phyloP scores from a whole-genome alignment of 2,329 filamentous ascomycete species.

The Fusarium succisae region DNA sequence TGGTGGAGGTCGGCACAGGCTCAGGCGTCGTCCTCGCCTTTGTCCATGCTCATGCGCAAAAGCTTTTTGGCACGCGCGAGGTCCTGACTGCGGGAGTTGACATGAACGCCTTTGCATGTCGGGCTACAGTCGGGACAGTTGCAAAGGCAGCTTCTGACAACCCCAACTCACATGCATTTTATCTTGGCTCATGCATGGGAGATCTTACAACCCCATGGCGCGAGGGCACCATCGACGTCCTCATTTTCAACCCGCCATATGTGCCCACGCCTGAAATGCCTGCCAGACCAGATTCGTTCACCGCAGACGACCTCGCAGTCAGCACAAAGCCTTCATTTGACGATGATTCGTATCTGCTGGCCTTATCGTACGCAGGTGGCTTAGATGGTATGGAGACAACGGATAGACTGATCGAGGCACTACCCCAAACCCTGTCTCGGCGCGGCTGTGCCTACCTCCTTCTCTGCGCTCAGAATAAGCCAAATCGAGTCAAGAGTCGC shows the following conservation, averaged over 20 bases:
- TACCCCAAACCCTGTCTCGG: constrained; percentile 70
- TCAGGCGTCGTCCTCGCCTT: constrained; percentile 96
- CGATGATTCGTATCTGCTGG: constrained; percentile 82
- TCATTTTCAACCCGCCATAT: constrained; percentile 97
- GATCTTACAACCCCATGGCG: constrained; percentile 75
- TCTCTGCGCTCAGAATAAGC: constrained; percentile 90
- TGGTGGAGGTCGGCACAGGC: constrained; percentile 89
- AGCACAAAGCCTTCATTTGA: constrained; percentile 67
- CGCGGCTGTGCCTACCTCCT: constrained; percentile 88
- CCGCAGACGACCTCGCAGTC: constrained; percentile 36
- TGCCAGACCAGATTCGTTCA: constrained; percentile 50
- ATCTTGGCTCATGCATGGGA: constrained; percentile 73
- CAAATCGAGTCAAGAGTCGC: constrained; percentile 73
- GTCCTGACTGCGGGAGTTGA: constrained; percentile 82
- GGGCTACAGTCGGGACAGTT: constrained; percentile 77
- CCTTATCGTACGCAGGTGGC: constrained; percentile 89
- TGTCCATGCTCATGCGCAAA: constrained; percentile 75
- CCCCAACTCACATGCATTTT: constrained; percentile 55
- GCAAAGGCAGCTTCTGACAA: constrained; percentile 52
- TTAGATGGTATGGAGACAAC: constrained; percentile 94
- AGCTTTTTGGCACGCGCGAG: constrained; percentile 76
- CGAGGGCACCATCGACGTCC: constrained; percentile 72
- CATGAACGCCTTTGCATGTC: constrained; percentile 85
- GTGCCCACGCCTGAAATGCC: constrained; percentile 86
- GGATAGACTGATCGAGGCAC: constrained; percentile 74